Evolutionary conservation across 192 early-diverging fungal genomes (phyloP).

Genomic region (Backusella tarrabulga): DNA sequence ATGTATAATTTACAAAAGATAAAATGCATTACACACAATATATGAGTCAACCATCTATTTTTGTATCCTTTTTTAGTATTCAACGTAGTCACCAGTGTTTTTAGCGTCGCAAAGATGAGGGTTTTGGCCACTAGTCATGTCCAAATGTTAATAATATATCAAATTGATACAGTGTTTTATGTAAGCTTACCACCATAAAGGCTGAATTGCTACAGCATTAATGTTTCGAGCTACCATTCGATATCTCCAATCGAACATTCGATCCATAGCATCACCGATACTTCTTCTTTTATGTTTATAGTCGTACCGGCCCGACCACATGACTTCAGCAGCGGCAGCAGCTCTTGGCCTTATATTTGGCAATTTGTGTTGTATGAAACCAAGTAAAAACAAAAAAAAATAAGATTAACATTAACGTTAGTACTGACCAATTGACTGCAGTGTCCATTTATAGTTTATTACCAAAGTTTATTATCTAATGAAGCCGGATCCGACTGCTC

Average conservation of each 20-base stretch:
- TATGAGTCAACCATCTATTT: not conserved
- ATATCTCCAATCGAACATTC: constrained; percentile 74
- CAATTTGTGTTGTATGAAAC: constrained; percentile 5
- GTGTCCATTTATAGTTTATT: not conserved
- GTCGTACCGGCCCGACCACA: constrained; percentile 43
- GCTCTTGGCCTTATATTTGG: constrained; percentile 49
- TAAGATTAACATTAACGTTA: not conserved
- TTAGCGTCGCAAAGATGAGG: constrained; percentile 22
- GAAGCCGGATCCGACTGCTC: constrained; percentile 69
- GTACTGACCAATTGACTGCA: not conserved
- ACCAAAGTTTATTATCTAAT: constrained; percentile 67
- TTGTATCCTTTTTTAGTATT: not conserved
- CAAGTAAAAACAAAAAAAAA: not conserved
- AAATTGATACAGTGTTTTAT: not conserved
- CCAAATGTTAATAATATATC: not conserved
- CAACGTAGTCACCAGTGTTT: not conserved
- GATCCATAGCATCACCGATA: constrained; percentile 55
- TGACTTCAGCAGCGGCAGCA: constrained; percentile 65
- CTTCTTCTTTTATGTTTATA: constrained; percentile 48
- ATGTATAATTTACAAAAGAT: constrained; percentile 2
- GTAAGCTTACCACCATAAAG: constrained; percentile 33
- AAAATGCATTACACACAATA: not conserved
- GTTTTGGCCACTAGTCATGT: constrained; percentile 4
- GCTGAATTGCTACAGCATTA: constrained; percentile 68
- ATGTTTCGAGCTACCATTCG: constrained; percentile 66